Evolutionary conservation across 495 filamentous ascomycete species (phyloP).

Genomic region (Penicillium parvum): DNA sequence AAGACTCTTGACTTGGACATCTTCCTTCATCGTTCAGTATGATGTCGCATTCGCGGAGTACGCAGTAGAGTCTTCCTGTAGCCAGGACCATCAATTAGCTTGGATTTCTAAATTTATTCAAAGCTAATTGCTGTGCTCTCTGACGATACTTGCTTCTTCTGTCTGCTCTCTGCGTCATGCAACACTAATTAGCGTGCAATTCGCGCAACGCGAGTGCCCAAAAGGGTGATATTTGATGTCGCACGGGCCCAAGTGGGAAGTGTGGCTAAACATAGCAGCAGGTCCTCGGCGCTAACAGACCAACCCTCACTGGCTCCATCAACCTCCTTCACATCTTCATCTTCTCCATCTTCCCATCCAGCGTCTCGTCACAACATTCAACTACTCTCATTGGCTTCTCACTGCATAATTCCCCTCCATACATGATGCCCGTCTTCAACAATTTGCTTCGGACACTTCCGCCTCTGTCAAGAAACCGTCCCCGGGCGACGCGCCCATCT

Average conservation of each 20-base stretch:
- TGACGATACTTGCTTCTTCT: background rate
- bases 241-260: slow-evolving; percentile 5
- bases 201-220: slow-evolving; percentile 7
- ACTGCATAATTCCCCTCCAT: slow-evolving; percentile 2
- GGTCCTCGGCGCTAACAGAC: slow-evolving; percentile 28
- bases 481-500: slow-evolving; percentile 24
- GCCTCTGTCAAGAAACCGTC: background rate
- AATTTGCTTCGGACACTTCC: slow-evolving; percentile 1
- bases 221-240: slow-evolving; percentile 13
- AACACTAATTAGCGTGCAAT: slow-evolving; percentile 12
- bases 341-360: background rate
- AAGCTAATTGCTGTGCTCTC: too few relatives aligned
- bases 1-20: background rate
- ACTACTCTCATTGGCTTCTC: slow-evolving; percentile 2
- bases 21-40: background rate
- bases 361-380: slow-evolving; percentile 20
- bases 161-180: slow-evolving; percentile 2
- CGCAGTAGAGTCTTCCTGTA: background rate
- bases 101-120: slow-evolving; percentile 17
- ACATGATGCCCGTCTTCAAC: background rate
- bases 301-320: slow-evolving; percentile 19
- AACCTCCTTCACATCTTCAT: slow-evolving; percentile 2
- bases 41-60: background rate
- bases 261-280: slow-evolving; percentile 32
- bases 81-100: slow-evolving; percentile 7